These are phyloP conservation scores for Sechiopsis laciniata DNA, from an alignment of 306 rosid genomes.

Conservation along the genomic window DNA sequence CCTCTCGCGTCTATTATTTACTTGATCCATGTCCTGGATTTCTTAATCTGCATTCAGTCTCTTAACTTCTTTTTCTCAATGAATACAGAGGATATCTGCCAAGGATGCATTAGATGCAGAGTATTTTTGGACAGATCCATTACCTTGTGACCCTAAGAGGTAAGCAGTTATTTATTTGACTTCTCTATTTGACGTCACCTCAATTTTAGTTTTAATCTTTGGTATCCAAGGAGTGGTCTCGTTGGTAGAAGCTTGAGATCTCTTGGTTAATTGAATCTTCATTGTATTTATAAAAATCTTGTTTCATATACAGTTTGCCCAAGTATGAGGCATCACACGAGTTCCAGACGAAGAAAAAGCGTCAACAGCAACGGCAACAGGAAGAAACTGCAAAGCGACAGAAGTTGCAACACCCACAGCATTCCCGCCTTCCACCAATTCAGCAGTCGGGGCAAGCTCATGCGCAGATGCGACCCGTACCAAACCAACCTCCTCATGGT, in stretches of 20 bases:
- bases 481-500: slow-evolving; percentile 39
- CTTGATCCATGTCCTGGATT: not conserved
- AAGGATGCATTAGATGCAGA: slow-evolving; percentile 52
- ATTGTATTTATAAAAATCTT: not conserved
- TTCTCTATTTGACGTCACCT: not conserved
- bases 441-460: slow-evolving; percentile 54
- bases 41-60: not conserved
- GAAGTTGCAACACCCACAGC: slow-evolving; percentile 46
- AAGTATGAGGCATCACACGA: slow-evolving; percentile 46
- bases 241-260: too few species aligned
- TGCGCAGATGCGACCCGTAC: slow-evolving; percentile 42
- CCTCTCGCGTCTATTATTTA: not conserved
- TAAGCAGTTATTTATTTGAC: slow-evolving; percentile 4
- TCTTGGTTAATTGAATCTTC: not conserved
- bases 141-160: slow-evolving; percentile 54
- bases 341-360: slow-evolving; percentile 49
- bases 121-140: slow-evolving; percentile 50
- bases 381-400: slow-evolving; percentile 50
- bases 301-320: slow-evolving; percentile 32
- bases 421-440: slow-evolving; percentile 41
- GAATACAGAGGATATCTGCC: slow-evolving; percentile 40
- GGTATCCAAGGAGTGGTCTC: too few species aligned
- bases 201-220: not conserved
- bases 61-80: not conserved
- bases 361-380: slow-evolving; percentile 45